Conservation (phyloP, 192 early-diverging fungal genomes). For the Diversispora epigaea region DNA sequence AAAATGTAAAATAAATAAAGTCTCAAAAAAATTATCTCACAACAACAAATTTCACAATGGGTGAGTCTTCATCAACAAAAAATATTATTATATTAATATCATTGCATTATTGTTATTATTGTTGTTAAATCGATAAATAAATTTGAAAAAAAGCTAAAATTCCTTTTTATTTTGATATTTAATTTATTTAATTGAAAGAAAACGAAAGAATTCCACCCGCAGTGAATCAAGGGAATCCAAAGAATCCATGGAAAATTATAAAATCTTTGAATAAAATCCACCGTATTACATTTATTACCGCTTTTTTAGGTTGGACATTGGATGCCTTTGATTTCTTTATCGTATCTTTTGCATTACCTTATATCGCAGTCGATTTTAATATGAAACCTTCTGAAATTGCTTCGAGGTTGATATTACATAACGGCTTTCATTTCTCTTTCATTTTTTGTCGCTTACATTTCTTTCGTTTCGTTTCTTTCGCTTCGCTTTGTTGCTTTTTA, state of each 20-base stretch:
- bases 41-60: no score
- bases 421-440: not conserved
- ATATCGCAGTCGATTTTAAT: slow-evolving; percentile 57
- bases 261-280: not conserved
- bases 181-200: no score
- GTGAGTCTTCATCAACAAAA: no score
- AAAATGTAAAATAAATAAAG: no score
- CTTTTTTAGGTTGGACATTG: slow-evolving; percentile 72
- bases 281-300: slow-evolving; percentile 4
- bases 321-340: slow-evolving; percentile 74
- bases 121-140: no score
- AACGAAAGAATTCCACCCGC: no score
- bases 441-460: not conserved
- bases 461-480: not conserved
- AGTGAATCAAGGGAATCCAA: no score
- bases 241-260: slow-evolving; percentile 17
- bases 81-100: no score
- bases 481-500: not conserved
- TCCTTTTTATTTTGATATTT: no score
- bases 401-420: slow-evolving; percentile 17
- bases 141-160: no score
- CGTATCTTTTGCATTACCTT: slow-evolving; percentile 55
- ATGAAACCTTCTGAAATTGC: slow-evolving; percentile 57
- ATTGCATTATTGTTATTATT: no score
- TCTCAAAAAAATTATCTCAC: no score